Evolutionary conservation across 2,329 filamentous ascomycete species (phyloP), one percentile per base, ranked within the genome.

Genomic region (Raffaelea deltoideospora): DNA sequence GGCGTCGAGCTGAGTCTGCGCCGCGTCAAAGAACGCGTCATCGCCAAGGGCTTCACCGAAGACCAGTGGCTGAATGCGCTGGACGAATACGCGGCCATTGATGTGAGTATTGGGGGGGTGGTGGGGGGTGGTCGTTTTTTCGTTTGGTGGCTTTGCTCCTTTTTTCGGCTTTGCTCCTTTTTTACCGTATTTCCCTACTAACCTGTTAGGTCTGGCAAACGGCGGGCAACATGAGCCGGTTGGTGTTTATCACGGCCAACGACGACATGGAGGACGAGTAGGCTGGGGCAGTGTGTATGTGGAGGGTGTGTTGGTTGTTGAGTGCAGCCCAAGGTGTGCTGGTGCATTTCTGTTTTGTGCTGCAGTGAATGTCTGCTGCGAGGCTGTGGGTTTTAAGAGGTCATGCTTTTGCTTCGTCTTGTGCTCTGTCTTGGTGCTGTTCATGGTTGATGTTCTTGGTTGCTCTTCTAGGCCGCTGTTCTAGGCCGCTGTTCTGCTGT

Each of bases 41-140:
- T 96, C 49, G 90, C 87, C 37, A 95, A 94, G 69, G 90, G 90
- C 3, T 98, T 95, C 58, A 98, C 88, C 0, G 79, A 86, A 45
- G 85, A 96, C 57, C 87, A 98, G 58, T 86, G 94, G 62, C 69
- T 82, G 51, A 72, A 72, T 47, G 79, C 87, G 17, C 67, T 98
- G 53, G 79, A 94, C 43, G 88, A 94, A 63, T 96, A 98, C 59
- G 78, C 83, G 3, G 65, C 72, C 46, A 62, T 93, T 42, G 82
- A 94, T 64, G 90, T 96, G 65, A 84, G 87, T 79, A n/a, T n/a
- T n/a, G n/a, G n/a, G n/a, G n/a, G n/a, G n/a, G n/a, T n/a, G n/a
- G n/a, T n/a, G n/a, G n/a, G n/a, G n/a, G n/a, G n/a, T n/a, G 45
- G 3, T 28, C 10, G 15, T 19, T 5, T 22, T 19, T 11, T 27